phyloP scores from a whole-genome alignment of 2,329 filamentous ascomycete genomes.

The Shiraia sp. region DNA sequence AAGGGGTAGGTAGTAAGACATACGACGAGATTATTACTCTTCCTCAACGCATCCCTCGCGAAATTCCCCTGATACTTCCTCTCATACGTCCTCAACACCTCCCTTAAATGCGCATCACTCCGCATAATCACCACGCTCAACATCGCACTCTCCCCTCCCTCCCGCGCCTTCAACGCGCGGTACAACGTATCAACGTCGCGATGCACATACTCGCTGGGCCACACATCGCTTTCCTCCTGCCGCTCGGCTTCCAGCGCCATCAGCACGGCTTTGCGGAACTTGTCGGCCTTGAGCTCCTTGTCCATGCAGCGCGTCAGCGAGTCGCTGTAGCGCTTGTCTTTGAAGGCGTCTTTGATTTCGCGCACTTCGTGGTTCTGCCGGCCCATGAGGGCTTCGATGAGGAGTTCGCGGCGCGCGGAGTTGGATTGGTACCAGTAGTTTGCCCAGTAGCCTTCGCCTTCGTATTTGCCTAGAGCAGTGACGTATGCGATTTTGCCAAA shows the following conservation, averaged over 20 bases:
- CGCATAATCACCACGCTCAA: conserved; percentile 79
- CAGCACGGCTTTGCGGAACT: conserved; percentile 88
- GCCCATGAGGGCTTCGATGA: conserved; percentile 93
- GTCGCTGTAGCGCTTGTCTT: conserved; percentile 88
- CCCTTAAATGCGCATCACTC: conserved; percentile 79
- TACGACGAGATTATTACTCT: conserved; percentile 91
- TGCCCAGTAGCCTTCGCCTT: conserved; percentile 95
- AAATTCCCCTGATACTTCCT: conserved; percentile 76
- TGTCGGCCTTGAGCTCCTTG: conserved; percentile 90
- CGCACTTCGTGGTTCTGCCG: conserved; percentile 84
- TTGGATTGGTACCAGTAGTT: conserved; percentile 97
- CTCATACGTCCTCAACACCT: conserved; percentile 79
- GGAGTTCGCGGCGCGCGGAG: conserved; percentile 79
- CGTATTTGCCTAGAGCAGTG: conserved; percentile 85
- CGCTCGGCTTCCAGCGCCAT: conserved; percentile 79
- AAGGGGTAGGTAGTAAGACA: conserved; percentile 49
- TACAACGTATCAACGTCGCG: conserved; percentile 75
- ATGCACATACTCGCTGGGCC: conserved; percentile 59
- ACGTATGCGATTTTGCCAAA: conserved; percentile 93
- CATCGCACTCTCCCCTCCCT: conserved; percentile 87
- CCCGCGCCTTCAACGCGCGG: conserved; percentile 68
- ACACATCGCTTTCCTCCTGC: conserved; percentile 76
- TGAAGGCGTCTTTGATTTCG: conserved; percentile 84
- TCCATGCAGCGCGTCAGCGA: conserved; percentile 83
- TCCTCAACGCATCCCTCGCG: conserved; percentile 81